Evolutionary conservation across 371 early-diverging fungal species (phyloP).

Genomic region (Mortierella sp.): DNA sequence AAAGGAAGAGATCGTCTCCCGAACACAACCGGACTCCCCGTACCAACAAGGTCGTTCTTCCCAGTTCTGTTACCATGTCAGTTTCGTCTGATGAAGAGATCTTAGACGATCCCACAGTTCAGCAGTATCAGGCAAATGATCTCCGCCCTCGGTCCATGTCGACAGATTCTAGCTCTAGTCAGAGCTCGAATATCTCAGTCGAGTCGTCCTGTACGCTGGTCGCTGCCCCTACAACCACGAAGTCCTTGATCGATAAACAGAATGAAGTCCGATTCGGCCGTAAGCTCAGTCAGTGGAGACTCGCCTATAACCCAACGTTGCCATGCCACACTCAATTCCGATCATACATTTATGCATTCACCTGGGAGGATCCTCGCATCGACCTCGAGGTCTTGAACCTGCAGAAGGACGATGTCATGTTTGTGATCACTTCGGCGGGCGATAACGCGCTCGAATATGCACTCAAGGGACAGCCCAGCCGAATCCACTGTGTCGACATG

Average conservation of each 20-base stretch:
- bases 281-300: conserved; percentile 66
- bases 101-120: conserved; percentile 23
- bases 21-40: too few relatives aligned
- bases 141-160: conserved; percentile 49
- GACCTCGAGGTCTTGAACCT: conserved; percentile 79
- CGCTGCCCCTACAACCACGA: conserved; percentile 20
- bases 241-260: conserved; percentile 20
- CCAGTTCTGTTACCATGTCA: conserved; percentile 9
- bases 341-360: conserved; percentile 89
- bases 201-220: conserved; percentile 53
- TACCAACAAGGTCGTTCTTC: conserved; percentile 3
- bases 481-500: conserved; percentile 88
- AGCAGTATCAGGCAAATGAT: conserved; percentile 18
- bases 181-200: conserved; percentile 26
- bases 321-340: conserved; percentile 79
- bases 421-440: conserved; percentile 89
- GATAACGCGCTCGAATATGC: conserved; percentile 90
- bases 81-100: conserved; percentile 8
- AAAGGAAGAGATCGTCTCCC: conserved; percentile 28
- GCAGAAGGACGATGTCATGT: conserved; percentile 73
- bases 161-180: conserved; percentile 31
- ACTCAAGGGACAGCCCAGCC: conserved; percentile 70
- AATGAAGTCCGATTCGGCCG: conserved; percentile 33
- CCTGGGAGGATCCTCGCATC: conserved; percentile 89
- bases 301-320: conserved; percentile 74